phyloP scores from a whole-genome alignment of 768 basidiomycete genomes.

The Amanita subjunquillea region DNA sequence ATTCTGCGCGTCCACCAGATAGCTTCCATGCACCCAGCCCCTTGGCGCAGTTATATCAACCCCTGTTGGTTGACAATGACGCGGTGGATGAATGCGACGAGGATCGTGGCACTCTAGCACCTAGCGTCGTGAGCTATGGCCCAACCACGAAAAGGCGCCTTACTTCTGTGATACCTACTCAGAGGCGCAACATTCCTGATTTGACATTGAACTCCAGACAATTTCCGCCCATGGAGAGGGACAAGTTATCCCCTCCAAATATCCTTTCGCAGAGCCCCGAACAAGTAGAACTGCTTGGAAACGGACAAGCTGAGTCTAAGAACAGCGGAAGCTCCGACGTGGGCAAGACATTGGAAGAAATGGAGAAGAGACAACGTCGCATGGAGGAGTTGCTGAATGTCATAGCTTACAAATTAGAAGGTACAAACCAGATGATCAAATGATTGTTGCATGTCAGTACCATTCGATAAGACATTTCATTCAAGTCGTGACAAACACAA shows the following conservation, averaged over 20 bases:
- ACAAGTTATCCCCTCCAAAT: constrained; percentile 2
- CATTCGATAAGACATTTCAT: background rate
- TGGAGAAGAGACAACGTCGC: constrained; percentile 33
- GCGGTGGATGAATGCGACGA: constrained; percentile 20
- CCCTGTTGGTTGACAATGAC: constrained; percentile 45
- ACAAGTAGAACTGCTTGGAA: background rate
- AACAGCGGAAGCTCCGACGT: constrained; percentile 2
- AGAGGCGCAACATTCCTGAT: constrained; percentile 9
- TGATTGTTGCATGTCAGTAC: background rate
- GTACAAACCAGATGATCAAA: background rate
- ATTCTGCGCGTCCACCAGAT: constrained; percentile 1
- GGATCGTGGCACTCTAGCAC: constrained; percentile 7
- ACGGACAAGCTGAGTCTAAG: constrained; percentile 2
- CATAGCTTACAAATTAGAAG: constrained; percentile 20
- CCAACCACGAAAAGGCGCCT: constrained; percentile 31
- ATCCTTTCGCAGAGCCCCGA: constrained; percentile 13
- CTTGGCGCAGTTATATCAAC: constrained; percentile 67
- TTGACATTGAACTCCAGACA: constrained; percentile 2
- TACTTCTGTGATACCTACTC: constrained; percentile 20
- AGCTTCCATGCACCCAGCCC: constrained; percentile 38
- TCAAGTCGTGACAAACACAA: background rate
- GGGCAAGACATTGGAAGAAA: constrained; percentile 8
- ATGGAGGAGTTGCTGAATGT: constrained; percentile 34
- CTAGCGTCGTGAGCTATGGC: constrained; percentile 30
- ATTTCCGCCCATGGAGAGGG: background rate